A percentile compares a stretch with the other conserved stretches of the same genome.
Evolutionary conservation across 495 filamentous ascomycete species (phyloP).

Genomic region (Schizothecium vesticola): DNA sequence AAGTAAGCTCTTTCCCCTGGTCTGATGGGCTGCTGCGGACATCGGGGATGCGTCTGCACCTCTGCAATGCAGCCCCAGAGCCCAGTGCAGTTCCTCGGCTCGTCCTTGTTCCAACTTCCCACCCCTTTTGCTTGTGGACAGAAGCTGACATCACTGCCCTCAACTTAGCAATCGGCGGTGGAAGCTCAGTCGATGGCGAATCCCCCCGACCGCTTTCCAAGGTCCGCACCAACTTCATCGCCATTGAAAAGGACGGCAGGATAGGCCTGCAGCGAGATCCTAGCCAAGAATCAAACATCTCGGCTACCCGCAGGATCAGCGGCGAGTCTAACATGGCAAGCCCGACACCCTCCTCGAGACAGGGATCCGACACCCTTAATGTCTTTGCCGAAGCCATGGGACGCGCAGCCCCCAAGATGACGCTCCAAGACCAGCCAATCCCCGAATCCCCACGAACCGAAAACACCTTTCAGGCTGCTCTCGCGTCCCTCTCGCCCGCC

Average conservation of each 20-base stretch:
- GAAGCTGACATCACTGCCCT: background rate
- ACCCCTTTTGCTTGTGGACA: background rate
- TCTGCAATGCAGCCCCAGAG: background rate
- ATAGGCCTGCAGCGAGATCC: slow-evolving; percentile 39
- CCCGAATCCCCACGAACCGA: slow-evolving; percentile 29
- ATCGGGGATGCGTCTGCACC: background rate
- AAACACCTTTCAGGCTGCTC: slow-evolving; percentile 7
- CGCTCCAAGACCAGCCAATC: slow-evolving; percentile 30
- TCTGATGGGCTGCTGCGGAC: background rate
- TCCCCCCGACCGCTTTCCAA: slow-evolving; percentile 64
- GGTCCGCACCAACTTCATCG: slow-evolving; percentile 78
- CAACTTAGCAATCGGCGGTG: background rate
- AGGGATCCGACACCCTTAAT: slow-evolving; percentile 26
- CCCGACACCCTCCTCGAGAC: slow-evolving; percentile 19
- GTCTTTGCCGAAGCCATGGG: slow-evolving; percentile 26
- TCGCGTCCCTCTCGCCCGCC: slow-evolving; percentile 1
- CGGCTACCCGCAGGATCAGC: slow-evolving; percentile 31
- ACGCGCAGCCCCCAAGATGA: slow-evolving; percentile 27
- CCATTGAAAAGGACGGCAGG: slow-evolving; percentile 61
- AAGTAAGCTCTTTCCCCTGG: slow-evolving; percentile 22
- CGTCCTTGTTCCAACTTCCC: background rate
- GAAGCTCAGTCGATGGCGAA: slow-evolving; percentile 19
- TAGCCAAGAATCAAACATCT: slow-evolving; percentile 39
- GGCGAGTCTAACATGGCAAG: slow-evolving; percentile 32
- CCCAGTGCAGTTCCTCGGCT: background rate